Conservation (phyloP, 768 basidiomycete species). For the Leccinum variicolor region DNA sequence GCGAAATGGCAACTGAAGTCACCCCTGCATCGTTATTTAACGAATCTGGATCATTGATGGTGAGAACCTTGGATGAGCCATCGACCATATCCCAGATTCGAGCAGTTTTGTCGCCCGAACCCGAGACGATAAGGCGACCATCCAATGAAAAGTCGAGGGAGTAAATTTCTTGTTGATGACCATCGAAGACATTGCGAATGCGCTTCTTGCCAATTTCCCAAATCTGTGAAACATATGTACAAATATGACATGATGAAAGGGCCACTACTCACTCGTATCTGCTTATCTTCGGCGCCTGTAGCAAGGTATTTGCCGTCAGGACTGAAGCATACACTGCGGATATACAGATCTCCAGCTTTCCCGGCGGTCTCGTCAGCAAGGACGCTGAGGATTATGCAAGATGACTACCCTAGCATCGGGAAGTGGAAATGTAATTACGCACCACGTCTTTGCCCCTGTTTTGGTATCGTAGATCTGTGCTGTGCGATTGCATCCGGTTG, state of each 20-base stretch:
- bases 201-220: constrained; percentile 86
- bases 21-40: constrained; percentile 61
- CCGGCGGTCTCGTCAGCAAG: constrained; percentile 72
- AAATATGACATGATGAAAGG: not conserved
- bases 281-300: constrained; percentile 87
- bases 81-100: constrained; percentile 66
- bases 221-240: constrained; percentile 49
- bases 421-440: constrained; percentile 23
- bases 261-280: constrained; percentile 66
- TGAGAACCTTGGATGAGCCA: constrained; percentile 32
- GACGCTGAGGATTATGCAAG: constrained; percentile 43
- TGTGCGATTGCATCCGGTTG: constrained; percentile 94
- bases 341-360: constrained; percentile 83
- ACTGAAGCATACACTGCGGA: constrained; percentile 78
- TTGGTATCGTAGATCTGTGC: constrained; percentile 95
- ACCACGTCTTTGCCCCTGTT: constrained; percentile 84
- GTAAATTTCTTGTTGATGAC: constrained; percentile 92
- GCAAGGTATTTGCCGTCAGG: constrained; percentile 71
- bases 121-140: constrained; percentile 83
- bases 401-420: constrained; percentile 5
- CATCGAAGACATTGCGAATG: constrained; percentile 79
- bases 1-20: constrained; percentile 76
- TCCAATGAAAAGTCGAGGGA: constrained; percentile 90
- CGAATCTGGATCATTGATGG: constrained; percentile 47
- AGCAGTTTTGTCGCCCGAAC: constrained; percentile 74